A percentile compares a stretch with the other conserved stretches of the same genome.
These are phyloP conservation scores for Austroboletus novae-zelandiae DNA, from an alignment of 1,284 basidiomycete genomes.

Conservation along the genomic window DNA sequence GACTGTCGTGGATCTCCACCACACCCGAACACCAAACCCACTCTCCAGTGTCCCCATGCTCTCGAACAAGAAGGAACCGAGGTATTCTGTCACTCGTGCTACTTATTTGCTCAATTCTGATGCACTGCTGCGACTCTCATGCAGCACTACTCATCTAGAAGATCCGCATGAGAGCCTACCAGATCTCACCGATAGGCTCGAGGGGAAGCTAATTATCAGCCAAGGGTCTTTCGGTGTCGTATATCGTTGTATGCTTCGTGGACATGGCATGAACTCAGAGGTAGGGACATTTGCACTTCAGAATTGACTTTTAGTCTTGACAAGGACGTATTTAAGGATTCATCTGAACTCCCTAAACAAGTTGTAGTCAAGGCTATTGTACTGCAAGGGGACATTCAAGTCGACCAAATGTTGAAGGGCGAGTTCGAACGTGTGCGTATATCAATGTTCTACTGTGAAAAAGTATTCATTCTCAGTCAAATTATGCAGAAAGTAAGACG, in stretches of 20 bases:
- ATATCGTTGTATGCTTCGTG: neutral
- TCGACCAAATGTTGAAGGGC: too few species aligned
- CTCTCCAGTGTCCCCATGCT: too few species aligned
- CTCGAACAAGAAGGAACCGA: too few species aligned
- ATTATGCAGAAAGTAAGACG: slow-evolving; percentile 4
- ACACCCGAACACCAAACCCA: too few species aligned
- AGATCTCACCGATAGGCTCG: neutral
- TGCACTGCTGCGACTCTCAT: neutral
- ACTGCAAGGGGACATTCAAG: too few species aligned
- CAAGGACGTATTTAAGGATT: too few species aligned
- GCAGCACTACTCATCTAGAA: neutral
- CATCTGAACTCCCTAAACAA: neutral
- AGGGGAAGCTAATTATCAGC: neutral
- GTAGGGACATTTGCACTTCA: neutral
- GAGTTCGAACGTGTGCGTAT: too few species aligned
- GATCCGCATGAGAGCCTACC: neutral
- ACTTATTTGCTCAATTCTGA: too few species aligned
- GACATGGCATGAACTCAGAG: neutral
- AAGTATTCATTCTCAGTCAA: neutral
- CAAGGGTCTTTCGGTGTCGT: neutral
- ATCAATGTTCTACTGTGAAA: neutral
- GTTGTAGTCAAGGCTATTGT: too few species aligned
- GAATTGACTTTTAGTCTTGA: neutral
- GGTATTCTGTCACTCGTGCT: too few species aligned
- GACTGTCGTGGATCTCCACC: too few species aligned